Base-by-base conservation (phyloP, 1,284 basidiomycete genomes). In the Ganoderma meredithae region DNA sequence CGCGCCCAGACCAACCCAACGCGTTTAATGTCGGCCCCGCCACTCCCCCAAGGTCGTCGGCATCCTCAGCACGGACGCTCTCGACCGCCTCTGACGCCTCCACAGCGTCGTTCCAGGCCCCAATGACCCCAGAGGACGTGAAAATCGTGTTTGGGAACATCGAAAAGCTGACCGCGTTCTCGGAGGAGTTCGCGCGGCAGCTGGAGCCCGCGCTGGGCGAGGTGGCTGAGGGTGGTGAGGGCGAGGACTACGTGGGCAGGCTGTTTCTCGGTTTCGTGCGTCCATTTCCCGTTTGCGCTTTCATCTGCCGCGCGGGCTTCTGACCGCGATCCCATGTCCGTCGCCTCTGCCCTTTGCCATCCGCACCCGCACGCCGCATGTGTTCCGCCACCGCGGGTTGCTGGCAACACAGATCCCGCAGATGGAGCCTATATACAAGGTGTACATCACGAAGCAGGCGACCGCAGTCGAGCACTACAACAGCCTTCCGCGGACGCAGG, bases 391-490 rank as follows among this genome's bases (percentile, higher is more conserved):
- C 25, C 12, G n/a, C 19, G 7, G 17, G 27, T 65, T 60, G 49
- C 58, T 65, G 64, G 58, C 62, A 41, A 68, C 41, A 1, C 75
- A 96, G 92, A 89, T 95, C 59, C 90, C 94, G 9, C 84, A 86
- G 43, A 83, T 98, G 69, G 92, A 95, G 75, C 86, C 87, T 5
- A 87, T 92, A 19, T 98, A 96, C 80, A 92, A 89, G 76, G 84
- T 87, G 31, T 98, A 98, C 81, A 98, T 97, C 79, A 93, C 94
- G 3, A 88, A 91, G 52, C 96, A 98, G 77, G 86, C 93, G 1
- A 85, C 85, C 3, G 95, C 96, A 3, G 85, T 94, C 64, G 83
- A 87, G 25, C 93, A 94, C 69, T 86, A 95, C 27, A 82, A 86
- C 65, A 77, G 84, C n/a, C 79, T 90, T 17, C 84, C 85, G 10